These are phyloP conservation scores for Coemansia sp. DNA, from an alignment of 192 early-diverging fungal species.

Conservation along the genomic window DNA sequence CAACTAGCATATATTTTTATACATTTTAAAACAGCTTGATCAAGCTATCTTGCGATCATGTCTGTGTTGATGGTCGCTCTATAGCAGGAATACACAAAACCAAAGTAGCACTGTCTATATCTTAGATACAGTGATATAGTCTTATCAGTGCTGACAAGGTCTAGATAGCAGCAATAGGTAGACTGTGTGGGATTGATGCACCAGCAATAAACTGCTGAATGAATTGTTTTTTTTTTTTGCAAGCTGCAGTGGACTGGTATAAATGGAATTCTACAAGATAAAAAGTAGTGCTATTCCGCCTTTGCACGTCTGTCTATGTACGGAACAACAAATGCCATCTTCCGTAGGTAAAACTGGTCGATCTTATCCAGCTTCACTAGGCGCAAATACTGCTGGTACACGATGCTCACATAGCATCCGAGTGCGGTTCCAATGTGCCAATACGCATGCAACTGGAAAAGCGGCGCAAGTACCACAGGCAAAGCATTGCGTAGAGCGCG, in stretches of 20 bases:
- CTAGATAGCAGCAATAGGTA: no score
- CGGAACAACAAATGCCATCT: conserved; percentile 39
- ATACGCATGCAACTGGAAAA: conserved; percentile 65
- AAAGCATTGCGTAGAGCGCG: conserved; percentile 51
- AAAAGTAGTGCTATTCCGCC: background rate
- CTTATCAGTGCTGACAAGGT: no score
- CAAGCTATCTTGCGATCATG: no score
- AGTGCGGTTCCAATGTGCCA: conserved; percentile 67
- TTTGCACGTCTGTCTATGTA: conserved; percentile 34
- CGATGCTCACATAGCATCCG: conserved; percentile 57
- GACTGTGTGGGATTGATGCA: no score
- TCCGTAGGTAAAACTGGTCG: conserved; percentile 40
- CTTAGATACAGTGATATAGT: no score
- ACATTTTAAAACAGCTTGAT: background rate
- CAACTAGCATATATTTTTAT: no score
- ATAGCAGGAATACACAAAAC: no score
- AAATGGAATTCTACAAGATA: conserved; percentile 2
- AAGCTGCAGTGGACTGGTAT: background rate
- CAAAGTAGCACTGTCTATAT: no score
- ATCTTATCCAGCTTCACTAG: conserved; percentile 50
- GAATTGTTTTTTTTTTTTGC: no score
- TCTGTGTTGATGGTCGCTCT: no score
- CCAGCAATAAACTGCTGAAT: no score
- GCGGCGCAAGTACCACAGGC: conserved; percentile 52
- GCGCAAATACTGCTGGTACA: conserved; percentile 59